Base-by-base conservation (phyloP, 768 basidiomycete genomes). In the Sarcodon aspratus region DNA sequence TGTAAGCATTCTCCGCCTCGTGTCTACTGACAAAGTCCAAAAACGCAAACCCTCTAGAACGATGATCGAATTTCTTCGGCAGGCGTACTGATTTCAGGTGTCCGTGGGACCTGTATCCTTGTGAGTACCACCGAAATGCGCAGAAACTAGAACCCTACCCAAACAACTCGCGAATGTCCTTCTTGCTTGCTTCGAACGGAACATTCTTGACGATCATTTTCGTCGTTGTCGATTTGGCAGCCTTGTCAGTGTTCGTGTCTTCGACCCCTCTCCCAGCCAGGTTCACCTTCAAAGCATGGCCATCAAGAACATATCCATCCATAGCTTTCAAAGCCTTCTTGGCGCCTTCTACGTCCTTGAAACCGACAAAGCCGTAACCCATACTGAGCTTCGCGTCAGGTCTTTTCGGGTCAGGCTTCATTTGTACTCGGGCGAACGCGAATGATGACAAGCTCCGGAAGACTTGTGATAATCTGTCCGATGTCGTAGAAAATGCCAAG, bases 131-230 rank as follows among this genome's bases (percentile, higher is more conserved):
- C 37, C 45, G 34, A 47, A 40, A 32, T n/a, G 35, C 45, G 38
- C 11, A 35, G 32, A 44, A 17, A 27, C n/a, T n/a, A n/a, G 43
- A 36, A 47, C 8, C 32, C 49, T 54, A 94, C 91, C 85, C 76
- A 63, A 98, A 96, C 34, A 98, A 64, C 52, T 88, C 85, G 48
- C 86, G 73, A 21, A 99, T 74, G 56, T 99, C 96, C 68, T 87
- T 92, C 71, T 86, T 90, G 38, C 85, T 85, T 42, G 85, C 90
- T 65, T 99, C 96, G 69, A 99, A 99, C 36, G 96, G 93, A 48
- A 97, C 76, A 58, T 99, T 99, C 79, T 97, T 98, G 55, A 98
- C 91, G 46, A 98, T 80, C 75, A 98, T 82, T 79, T 97, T 98
- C 54, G 92, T 87, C 53, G 86, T 85, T 9, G 17, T 42, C 50